Evolutionary conservation across 306 rosid species (phyloP).

Genomic region (Prunus padus): DNA sequence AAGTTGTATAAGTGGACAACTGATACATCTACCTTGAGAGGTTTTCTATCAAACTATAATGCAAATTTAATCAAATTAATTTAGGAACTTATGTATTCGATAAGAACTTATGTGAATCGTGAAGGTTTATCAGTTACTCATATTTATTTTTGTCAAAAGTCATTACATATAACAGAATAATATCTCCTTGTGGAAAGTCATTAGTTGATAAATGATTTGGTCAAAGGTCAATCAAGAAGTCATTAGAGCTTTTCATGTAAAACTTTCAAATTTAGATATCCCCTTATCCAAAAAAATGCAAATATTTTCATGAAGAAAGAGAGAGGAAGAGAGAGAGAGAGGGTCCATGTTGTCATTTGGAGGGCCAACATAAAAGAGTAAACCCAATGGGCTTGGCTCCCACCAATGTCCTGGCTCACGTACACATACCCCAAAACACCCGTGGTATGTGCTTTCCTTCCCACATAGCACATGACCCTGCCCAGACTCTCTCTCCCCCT

Average conservation of each 20-base stretch:
- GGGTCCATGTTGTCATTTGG: conserved; percentile 52
- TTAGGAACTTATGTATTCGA: too few species aligned
- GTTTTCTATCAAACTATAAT: too few species aligned
- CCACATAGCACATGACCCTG: conserved; percentile 38
- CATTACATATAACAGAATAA: background rate
- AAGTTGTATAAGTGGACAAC: too few species aligned
- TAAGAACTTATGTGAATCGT: too few species aligned
- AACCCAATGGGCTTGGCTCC: conserved; percentile 55
- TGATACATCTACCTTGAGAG: too few species aligned
- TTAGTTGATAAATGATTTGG: background rate
- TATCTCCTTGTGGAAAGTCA: background rate
- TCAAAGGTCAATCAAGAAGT: background rate
- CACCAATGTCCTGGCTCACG: conserved; percentile 47
- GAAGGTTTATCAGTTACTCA: too few species aligned
- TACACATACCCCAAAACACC: conserved; percentile 58
- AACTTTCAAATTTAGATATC: background rate
- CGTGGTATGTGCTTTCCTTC: conserved; percentile 51
- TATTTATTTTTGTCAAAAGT: too few species aligned
- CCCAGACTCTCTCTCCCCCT: background rate
- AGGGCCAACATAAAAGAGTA: conserved; percentile 45
- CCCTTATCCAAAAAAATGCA: background rate
- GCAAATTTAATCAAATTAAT: too few species aligned
- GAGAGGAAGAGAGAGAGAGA: background rate
- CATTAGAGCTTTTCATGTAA: background rate
- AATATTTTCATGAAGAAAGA: background rate